Base-by-base conservation (phyloP, 2,329 filamentous ascomycete species). In the Moelleriella libera region DNA sequence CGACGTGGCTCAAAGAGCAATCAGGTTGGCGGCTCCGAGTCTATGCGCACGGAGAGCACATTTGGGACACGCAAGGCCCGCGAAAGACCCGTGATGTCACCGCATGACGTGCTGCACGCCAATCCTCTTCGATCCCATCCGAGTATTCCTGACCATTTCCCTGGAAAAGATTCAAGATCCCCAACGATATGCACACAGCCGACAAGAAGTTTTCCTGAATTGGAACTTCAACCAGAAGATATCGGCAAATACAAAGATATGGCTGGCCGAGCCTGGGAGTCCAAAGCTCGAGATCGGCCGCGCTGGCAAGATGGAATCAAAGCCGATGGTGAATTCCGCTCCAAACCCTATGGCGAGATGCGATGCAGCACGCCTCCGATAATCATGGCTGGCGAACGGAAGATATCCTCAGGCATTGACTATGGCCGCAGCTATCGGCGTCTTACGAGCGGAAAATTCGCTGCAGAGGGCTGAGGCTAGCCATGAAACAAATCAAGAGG, bases 361-460 rank as follows among this genome's bases (percentile, higher is more conserved):
- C 72, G 68, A 55, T 57, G 71, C 4, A 70, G 63, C 1, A 76
- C 74, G 5, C 73, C 75, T 30, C 78, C 76, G 0, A 58, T 78
- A 11, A 68, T 77, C 52, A 58, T 80, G 10, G 73, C 71, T 11
- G 58, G 56, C 28, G 63, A 60, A 30, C 66, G 77, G 44, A 76
- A 81, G 58, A 68, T 80, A 5, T 79, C 75, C 10, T 75, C 74
- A 5, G 78, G 78, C 1, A 78, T 75, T 49, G 78, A 82, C 56
- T 75, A 69, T 48, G 51, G 55, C 30, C 57, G 57, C 1, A 67
- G 67, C 46, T 66, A 63, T 14, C 67, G 74, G 44, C 67, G 82
- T 43, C 79, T 83, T 51, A 82, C 86, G 2, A 88, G 83, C 58
- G 85, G 84, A 1, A 86, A 84, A 68, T 63, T 80, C 48, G 83